Conservation (phyloP, 176 grass and related monocot species). For the Miscanthus lutarioriparius region DNA sequence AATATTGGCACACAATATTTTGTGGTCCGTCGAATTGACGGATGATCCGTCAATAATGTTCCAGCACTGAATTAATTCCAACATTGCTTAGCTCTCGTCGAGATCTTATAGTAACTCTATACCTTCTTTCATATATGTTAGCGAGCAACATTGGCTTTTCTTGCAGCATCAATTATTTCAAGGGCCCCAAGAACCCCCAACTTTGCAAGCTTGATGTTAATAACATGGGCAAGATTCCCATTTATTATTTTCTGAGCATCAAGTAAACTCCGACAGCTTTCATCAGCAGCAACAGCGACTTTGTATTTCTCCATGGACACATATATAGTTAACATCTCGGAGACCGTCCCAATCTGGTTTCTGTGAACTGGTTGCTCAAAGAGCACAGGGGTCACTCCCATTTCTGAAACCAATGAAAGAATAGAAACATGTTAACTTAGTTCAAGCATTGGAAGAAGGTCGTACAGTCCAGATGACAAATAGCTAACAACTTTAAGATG, state of each 20-base stretch:
- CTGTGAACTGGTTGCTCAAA: conserved; percentile 95
- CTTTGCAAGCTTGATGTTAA: conserved; percentile 94
- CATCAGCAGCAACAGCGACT: conserved; percentile 86
- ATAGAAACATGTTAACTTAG: not conserved
- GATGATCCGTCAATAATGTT: too few species aligned
- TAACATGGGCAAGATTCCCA: conserved; percentile 62
- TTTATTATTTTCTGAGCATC: conserved; percentile 85
- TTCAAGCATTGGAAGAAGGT: not conserved
- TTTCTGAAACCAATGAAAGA: conserved; percentile 54
- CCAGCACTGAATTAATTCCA: too few species aligned
- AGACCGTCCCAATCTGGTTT: conserved; percentile 86
- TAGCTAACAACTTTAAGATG: not conserved
- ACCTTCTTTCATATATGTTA: too few species aligned
- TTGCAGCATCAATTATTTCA: conserved; percentile 50
- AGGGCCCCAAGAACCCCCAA: conserved; percentile 48
- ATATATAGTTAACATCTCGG: conserved; percentile 59
- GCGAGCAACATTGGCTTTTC: too few species aligned
- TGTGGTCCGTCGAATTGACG: too few species aligned
- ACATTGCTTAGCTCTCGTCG: too few species aligned
- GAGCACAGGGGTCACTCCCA: conserved; percentile 78
- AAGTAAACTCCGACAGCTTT: conserved; percentile 71
- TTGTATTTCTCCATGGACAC: conserved; percentile 74
- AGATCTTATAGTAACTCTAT: too few species aligned
- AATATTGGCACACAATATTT: too few species aligned
- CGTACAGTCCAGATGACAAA: too few species aligned